These are phyloP conservation scores for Globisporangium lucens DNA, from an alignment of 352 stramenopile genomes.

Conservation along the genomic window DNA sequence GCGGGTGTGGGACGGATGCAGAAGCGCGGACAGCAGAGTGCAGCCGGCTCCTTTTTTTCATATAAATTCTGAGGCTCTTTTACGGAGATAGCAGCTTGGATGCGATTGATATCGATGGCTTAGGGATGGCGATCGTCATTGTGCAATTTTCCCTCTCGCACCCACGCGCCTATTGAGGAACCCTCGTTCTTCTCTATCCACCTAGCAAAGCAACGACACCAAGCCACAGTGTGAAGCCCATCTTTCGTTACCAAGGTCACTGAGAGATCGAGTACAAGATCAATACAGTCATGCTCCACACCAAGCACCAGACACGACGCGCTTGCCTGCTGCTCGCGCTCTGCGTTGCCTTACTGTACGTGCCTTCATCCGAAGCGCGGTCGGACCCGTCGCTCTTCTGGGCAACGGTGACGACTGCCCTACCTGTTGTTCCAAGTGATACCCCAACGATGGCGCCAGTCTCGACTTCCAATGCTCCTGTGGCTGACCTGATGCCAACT, in stretches of 20 bases:
- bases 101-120: not conserved
- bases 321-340: not conserved
- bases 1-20: not conserved
- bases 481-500: not conserved
- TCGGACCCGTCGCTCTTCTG: conserved; percentile 12
- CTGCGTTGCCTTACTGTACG: not conserved
- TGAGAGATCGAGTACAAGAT: not conserved
- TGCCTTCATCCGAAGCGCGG: not conserved
- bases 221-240: not conserved
- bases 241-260: not conserved
- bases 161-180: conserved; percentile 5
- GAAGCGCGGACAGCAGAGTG: not conserved
- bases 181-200: conserved; percentile 8
- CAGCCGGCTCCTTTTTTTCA: not conserved
- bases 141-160: not conserved
- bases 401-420: not conserved
- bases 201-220: not conserved
- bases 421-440: not conserved
- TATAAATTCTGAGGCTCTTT: not conserved
- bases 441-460: not conserved
- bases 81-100: not conserved
- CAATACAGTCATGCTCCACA: not conserved
- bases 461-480: not conserved
- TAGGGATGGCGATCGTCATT: not conserved
- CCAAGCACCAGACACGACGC: not conserved